Base-by-base conservation (phyloP, 768 basidiomycete genomes). In the Tricholoma bakamatsutake region DNA sequence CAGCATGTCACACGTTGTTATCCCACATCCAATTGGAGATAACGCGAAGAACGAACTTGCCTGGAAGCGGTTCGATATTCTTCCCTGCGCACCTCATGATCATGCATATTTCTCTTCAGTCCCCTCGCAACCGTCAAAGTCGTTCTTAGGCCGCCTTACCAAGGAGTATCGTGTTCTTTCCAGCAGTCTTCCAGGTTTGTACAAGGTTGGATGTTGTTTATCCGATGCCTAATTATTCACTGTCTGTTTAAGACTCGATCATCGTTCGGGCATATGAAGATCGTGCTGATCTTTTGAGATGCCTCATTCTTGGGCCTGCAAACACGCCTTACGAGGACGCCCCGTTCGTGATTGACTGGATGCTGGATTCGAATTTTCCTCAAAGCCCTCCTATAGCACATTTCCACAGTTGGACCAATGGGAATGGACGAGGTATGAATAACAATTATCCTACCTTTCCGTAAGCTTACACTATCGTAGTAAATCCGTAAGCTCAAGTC, bases 271-370 rank as follows among this genome's bases (percentile, higher is more conserved):
- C 88, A 24, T 98, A 90, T 66, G 94, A 97, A 69, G 88, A 96
- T 67, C 83, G 94, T 27, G 77, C 83, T 43, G 94, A 98, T 73
- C 78, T 98, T 35, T 70, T 97, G 57, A 83, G 94, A 31, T 89
- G 81, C 64, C 77, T 98, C 49, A 98, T 98, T 57, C 85, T 98
- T 59, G 94, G 94, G 3, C 92, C 93, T 55, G 84, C 88, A 62
- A 94, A 93, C 60, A 97, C 95, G 8, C 94, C 94, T n/a, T 97
- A 96, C 61, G 83, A 91, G 68, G 88, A 95, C 68, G 91, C 92
- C 17, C 95, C 94, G 0, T 95, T 96, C 70, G 86, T 97, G 24
- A 96, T 97, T 55, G 94, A 98, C 70, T 93, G 90, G 90, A 83
- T 85, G 79, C 74, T 93, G 10, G 90, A 90, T 63, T 90, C 83